Percentiles rank a stretch among this genome's conserved stretches.
phyloP scores from a whole-genome alignment of 2,329 filamentous ascomycete species.

The Tolypocladium amazonense region DNA sequence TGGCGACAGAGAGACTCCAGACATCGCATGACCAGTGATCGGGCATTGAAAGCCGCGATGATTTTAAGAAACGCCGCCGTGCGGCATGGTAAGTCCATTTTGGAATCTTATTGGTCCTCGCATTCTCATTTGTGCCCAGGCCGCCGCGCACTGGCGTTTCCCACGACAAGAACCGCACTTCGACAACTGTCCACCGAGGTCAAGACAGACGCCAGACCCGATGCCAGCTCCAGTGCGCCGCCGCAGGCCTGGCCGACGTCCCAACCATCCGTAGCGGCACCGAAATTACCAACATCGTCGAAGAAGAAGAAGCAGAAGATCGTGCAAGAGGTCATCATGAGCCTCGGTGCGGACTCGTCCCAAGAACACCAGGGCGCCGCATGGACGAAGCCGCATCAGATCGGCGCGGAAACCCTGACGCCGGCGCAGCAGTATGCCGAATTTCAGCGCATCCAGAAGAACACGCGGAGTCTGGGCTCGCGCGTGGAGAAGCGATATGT shows the following conservation, averaged over 20 bases:
- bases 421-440: slow-evolving; percentile 28
- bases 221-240: slow-evolving; percentile 1
- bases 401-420: slow-evolving; percentile 22
- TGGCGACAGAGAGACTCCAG: not conserved
- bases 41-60: slow-evolving; percentile 29
- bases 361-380: slow-evolving; percentile 20
- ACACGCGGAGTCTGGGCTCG: slow-evolving; percentile 39
- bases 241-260: slow-evolving; percentile 11
- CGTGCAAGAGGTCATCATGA: slow-evolving; percentile 21
- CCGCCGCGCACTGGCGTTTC: slow-evolving; percentile 39
- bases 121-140: slow-evolving; percentile 22
- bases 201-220: slow-evolving; percentile 6
- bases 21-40: slow-evolving; percentile 7
- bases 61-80: slow-evolving; percentile 42
- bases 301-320: slow-evolving; percentile 24
- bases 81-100: slow-evolving; percentile 40
- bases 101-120: slow-evolving; percentile 2
- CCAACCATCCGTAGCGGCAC: slow-evolving; percentile 8
- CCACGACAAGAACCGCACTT: slow-evolving; percentile 23
- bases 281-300: slow-evolving; percentile 12
- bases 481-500: slow-evolving; percentile 45
- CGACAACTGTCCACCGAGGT: slow-evolving; percentile 22
- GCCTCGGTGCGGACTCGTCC: slow-evolving; percentile 22
- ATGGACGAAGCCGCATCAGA: slow-evolving; percentile 21
- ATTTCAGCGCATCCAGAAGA: slow-evolving; percentile 26